A percentile compares a stretch with the other conserved stretches of the same genome.
Conservation (phyloP, 164 flowering plant genomes). For the Liriodendron chinense region DNA sequence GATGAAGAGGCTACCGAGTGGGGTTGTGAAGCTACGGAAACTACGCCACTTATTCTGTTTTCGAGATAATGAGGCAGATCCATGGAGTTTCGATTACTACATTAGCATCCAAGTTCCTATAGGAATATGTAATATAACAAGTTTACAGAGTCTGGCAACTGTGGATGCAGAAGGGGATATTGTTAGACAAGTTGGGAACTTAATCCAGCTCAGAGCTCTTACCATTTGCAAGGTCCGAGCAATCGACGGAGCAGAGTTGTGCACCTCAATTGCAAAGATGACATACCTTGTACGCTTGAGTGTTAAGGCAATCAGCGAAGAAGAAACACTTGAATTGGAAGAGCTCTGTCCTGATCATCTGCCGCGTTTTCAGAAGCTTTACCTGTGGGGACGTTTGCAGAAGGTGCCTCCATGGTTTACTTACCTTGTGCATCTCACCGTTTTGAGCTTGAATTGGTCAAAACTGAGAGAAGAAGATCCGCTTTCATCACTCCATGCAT, state of each 20-base stretch:
- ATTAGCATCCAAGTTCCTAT: constrained; percentile 20
- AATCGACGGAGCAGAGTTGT: constrained; percentile 20
- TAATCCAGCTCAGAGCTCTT: constrained; percentile 34
- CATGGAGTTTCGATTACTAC: constrained; percentile 2
- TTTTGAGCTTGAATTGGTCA: not conserved
- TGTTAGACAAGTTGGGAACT: constrained; percentile 19
- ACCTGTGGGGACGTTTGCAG: not conserved
- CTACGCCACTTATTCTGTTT: constrained; percentile 34
- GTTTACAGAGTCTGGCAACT: constrained; percentile 31
- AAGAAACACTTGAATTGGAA: constrained; percentile 24
- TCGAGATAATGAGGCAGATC: not conserved
- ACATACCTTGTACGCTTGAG: constrained; percentile 23
- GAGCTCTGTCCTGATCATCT: constrained; percentile 16
- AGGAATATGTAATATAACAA: constrained; percentile 23
- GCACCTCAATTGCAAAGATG: constrained; percentile 33
- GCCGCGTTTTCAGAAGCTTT: not conserved
- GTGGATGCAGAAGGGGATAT: constrained; percentile 27
- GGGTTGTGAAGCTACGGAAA: constrained; percentile 24
- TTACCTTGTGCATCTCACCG: not conserved
- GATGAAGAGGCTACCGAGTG: constrained; percentile 27
- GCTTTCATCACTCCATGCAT: not conserved
- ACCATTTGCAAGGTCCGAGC: constrained; percentile 23
- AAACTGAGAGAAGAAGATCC: not conserved
- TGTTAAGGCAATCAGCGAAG: constrained; percentile 17
- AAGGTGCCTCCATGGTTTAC: constrained; percentile 6